phyloP scores from a whole-genome alignment of 352 stramenopile genomes.

The Phytophthora aleatoria region DNA sequence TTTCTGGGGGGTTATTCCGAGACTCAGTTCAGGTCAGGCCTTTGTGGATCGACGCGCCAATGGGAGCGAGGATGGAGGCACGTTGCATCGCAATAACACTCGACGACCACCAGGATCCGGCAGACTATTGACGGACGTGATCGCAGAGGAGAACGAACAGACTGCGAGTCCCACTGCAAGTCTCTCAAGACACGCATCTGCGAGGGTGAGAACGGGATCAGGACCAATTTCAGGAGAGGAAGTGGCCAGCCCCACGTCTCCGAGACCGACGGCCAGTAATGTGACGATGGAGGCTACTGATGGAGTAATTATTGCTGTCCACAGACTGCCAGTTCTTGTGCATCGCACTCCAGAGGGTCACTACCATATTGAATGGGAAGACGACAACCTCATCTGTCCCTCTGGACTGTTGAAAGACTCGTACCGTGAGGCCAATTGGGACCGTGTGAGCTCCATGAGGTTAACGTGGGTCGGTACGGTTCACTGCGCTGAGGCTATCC shows the following conservation, averaged over 20 bases:
- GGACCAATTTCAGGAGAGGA: constrained; percentile 11
- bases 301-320: constrained; percentile 96
- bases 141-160: constrained; percentile 52
- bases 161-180: constrained; percentile 6
- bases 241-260: constrained; percentile 51
- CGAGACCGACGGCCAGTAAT: constrained; percentile 35
- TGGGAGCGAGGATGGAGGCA: constrained; percentile 42
- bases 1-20: constrained; percentile 68
- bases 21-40: constrained; percentile 83
- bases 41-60: constrained; percentile 79
- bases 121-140: constrained; percentile 49
- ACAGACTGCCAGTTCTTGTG: constrained; percentile 95
- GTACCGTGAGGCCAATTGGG: constrained; percentile 60
- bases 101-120: constrained; percentile 14
- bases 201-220: constrained; percentile 6
- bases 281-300: constrained; percentile 93
- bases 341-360: constrained; percentile 64
- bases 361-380: constrained; percentile 88
- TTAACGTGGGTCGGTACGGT: constrained; percentile 88
- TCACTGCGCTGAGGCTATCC: constrained; percentile 76
- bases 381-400: constrained; percentile 88
- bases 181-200: neutral
- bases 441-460: constrained; percentile 78
- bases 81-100: constrained; percentile 21
- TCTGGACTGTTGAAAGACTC: constrained; percentile 79